These are phyloP conservation scores for Russula griseocarnosa DNA, from an alignment of 768 basidiomycete genomes.

Conservation along the genomic window DNA sequence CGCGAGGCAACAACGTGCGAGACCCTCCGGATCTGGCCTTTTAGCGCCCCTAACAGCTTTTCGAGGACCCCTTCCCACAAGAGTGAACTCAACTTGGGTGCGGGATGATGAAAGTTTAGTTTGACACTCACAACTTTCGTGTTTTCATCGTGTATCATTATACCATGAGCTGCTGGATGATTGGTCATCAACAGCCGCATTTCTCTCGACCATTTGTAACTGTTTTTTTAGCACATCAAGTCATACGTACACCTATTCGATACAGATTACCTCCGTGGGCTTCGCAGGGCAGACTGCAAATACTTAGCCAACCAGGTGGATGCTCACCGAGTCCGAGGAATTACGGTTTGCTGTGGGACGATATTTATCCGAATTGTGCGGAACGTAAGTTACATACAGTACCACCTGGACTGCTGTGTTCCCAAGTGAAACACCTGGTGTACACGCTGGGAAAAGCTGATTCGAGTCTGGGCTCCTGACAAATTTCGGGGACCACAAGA, in stretches of 20 bases:
- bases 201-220: background rate
- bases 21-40: constrained; percentile 5
- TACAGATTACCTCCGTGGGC: background rate
- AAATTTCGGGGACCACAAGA: background rate
- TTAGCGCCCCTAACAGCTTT: constrained; percentile 21
- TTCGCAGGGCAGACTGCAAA: background rate
- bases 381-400: background rate
- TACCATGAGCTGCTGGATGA: background rate
- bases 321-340: background rate
- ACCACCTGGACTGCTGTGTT: background rate
- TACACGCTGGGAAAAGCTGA: background rate
- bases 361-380: background rate
- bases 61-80: constrained; percentile 20
- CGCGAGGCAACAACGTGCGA: constrained; percentile 13
- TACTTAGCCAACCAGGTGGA: background rate
- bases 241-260: background rate
- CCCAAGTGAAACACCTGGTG: background rate
- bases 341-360: background rate
- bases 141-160: background rate
- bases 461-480: background rate
- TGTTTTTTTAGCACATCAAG: background rate
- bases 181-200: background rate
- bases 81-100: constrained; percentile 18
- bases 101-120: constrained; percentile 9
- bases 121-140: background rate